Evolutionary conservation across 805 yeast genomes (phyloP).

Genomic region (Wickerhamomyces bisporus): DNA sequence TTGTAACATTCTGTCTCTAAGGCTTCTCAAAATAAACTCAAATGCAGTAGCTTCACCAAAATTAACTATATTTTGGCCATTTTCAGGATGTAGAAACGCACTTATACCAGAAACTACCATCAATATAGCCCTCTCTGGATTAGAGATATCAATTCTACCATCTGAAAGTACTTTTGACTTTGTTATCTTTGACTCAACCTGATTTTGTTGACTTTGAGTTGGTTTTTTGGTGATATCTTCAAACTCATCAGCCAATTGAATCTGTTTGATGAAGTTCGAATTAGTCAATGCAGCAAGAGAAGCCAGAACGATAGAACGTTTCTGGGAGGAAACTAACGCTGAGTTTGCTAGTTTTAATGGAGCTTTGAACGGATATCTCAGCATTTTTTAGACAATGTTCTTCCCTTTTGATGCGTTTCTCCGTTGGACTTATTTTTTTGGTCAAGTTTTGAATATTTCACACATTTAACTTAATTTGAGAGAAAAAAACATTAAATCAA

Average conservation of each 20-base stretch:
- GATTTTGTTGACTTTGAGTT: neutral
- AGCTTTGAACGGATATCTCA: neutral
- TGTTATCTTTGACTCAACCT: conserved; percentile 1
- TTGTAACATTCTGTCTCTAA: conserved; percentile 69
- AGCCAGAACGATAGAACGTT: conserved; percentile 11
- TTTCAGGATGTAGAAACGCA: conserved; percentile 70
- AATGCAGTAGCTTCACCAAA: conserved; percentile 89
- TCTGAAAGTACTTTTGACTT: conserved; percentile 46
- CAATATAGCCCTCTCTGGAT: conserved; percentile 57
- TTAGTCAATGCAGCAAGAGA: conserved; percentile 19
- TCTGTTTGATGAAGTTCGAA: conserved; percentile 33
- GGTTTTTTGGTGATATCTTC: conserved; percentile 35
- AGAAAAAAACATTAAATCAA: too few species aligned
- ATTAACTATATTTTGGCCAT: conserved; percentile 71
- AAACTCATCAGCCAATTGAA: conserved; percentile 56
- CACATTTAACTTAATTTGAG: too few species aligned
- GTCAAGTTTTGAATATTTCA: too few species aligned
- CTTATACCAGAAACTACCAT: conserved; percentile 73
- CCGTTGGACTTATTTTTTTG: too few species aligned
- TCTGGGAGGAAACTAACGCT: neutral
- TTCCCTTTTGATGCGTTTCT: too few species aligned
- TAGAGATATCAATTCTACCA: conserved; percentile 73
- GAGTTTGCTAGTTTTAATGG: neutral
- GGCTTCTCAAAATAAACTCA: conserved; percentile 52
- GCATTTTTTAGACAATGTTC: too few species aligned